These are phyloP conservation scores for Salix purpurea DNA, from an alignment of 345 rosid species.

Conservation along the genomic window DNA sequence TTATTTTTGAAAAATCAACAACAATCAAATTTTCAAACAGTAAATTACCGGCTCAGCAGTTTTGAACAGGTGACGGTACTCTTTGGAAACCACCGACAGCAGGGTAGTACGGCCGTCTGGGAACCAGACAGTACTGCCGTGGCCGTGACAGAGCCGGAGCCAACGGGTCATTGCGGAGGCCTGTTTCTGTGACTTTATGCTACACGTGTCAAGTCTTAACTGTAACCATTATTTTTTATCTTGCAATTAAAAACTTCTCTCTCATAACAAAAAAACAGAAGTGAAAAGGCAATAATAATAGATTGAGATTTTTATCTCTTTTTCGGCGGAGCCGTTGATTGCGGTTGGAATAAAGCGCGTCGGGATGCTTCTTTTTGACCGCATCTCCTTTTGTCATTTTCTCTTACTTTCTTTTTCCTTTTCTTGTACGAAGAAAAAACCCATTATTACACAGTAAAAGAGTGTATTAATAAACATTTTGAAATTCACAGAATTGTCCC, in stretches of 20 bases:
- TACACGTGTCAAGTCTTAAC: slow-evolving; percentile 25
- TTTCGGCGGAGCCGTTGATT: slow-evolving; percentile 84
- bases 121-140: slow-evolving; percentile 14
- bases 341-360: slow-evolving; percentile 81
- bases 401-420: background rate
- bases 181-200: slow-evolving; percentile 44
- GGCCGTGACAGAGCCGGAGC: slow-evolving; percentile 61
- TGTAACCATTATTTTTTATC: slow-evolving; percentile 3
- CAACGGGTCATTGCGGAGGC: slow-evolving; percentile 45
- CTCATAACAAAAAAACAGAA: background rate
- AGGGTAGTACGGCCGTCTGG: slow-evolving; percentile 2
- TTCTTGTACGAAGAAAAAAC: background rate
- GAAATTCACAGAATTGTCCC: slow-evolving; percentile 14
- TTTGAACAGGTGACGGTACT: background rate
- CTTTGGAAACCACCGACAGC: slow-evolving; percentile 11
- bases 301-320: slow-evolving; percentile 18
- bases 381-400: slow-evolving; percentile 29
- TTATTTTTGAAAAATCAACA: no score
- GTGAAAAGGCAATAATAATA: background rate
- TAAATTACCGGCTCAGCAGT: background rate
- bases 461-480: background rate
- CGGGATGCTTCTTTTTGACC: slow-evolving; percentile 52
- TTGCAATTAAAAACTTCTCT: background rate
- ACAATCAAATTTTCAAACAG: no score
- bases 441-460: background rate